Conservation (phyloP, 2,329 filamentous ascomycete genomes). For the Dothidotthia symphoricarpi region DNA sequence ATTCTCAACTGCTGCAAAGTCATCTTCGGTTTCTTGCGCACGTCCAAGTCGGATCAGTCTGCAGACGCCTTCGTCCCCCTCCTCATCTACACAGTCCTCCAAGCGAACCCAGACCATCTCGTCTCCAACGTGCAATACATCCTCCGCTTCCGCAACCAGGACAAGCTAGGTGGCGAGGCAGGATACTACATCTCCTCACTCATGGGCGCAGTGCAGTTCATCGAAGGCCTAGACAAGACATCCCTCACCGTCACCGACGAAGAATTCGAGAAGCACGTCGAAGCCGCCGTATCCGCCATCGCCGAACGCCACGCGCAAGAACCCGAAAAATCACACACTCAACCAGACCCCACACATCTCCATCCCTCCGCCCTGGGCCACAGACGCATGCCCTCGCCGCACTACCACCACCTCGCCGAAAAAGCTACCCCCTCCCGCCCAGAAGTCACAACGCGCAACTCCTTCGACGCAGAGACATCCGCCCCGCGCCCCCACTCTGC, state of each 20-base stretch:
- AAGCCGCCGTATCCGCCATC: conserved; percentile 91
- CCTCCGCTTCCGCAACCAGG: conserved; percentile 91
- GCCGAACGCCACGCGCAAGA: conserved; percentile 76
- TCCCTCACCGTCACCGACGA: conserved; percentile 90
- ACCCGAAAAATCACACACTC: conserved; percentile 20
- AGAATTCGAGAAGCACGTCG: conserved; percentile 95
- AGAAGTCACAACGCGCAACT: conserved; percentile 60
- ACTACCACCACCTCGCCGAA: conserved; percentile 45
- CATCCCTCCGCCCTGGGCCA: conserved; percentile 28
- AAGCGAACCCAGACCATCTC: conserved; percentile 90
- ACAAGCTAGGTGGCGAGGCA: conserved; percentile 95
- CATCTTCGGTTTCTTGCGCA: conserved; percentile 91
- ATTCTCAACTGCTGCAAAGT: conserved; percentile 99
- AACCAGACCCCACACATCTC: conserved; percentile 17
- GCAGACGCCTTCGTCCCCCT: conserved; percentile 90
- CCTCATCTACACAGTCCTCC: conserved; percentile 91
- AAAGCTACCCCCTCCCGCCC: conserved; percentile 53
- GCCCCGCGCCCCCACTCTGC: conserved; percentile 54
- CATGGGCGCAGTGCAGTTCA: conserved; percentile 94
- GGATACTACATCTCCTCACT: conserved; percentile 97
- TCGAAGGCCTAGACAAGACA: conserved; percentile 93
- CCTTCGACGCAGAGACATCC: conserved; percentile 60
- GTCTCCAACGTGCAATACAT: conserved; percentile 99
- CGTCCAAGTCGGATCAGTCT: conserved; percentile 89
- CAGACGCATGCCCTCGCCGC: conserved; percentile 45